Conservation (phyloP, 768 basidiomycete species). For the Daedaleopsis nitida region DNA sequence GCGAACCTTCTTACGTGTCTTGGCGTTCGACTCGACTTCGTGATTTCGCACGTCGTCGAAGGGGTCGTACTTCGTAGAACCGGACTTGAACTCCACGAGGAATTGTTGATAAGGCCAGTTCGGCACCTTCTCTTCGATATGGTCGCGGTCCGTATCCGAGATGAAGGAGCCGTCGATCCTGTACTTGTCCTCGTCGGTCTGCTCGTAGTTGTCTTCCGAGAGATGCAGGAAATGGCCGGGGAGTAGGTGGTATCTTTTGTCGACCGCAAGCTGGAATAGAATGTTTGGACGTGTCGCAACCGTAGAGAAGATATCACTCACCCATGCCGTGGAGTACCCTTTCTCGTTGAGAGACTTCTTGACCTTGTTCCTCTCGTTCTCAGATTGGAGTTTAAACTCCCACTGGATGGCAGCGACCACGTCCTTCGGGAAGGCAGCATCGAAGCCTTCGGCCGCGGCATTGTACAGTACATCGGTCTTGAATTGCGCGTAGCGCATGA, state of each 20-base stretch:
- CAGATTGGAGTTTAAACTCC: too few relatives aligned
- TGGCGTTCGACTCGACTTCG: neutral
- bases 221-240: neutral
- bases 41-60: neutral
- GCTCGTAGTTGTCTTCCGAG: neutral
- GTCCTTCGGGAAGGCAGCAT: too few relatives aligned
- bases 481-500: too few relatives aligned
- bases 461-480: too few relatives aligned
- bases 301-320: neutral
- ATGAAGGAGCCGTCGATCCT: neutral
- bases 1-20: too few relatives aligned
- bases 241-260: neutral
- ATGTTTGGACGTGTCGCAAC: neutral
- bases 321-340: neutral
- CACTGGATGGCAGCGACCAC: too few relatives aligned
- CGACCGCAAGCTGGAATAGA: neutral
- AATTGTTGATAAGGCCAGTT: neutral
- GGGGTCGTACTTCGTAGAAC: neutral
- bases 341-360: neutral
- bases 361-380: too few relatives aligned
- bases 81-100: neutral
- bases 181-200: neutral
- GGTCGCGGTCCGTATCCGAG: neutral
- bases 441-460: too few relatives aligned
- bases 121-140: neutral